Evolutionary conservation across 2,329 filamentous ascomycete species (phyloP).

Genomic region (Diplodia scrobiculata): DNA sequence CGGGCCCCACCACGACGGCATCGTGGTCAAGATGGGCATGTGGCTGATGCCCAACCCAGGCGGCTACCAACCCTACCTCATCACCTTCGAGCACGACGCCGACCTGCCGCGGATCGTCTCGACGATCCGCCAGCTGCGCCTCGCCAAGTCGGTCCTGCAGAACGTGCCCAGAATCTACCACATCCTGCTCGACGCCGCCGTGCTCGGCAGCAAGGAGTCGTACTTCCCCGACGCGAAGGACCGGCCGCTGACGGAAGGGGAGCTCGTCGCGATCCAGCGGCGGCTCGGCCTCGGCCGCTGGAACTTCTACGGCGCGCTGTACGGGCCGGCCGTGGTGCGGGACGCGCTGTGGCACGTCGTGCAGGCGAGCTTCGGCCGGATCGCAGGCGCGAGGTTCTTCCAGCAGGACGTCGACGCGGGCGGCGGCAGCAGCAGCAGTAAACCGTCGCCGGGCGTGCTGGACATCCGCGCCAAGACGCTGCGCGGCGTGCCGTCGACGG

Average conservation of each 20-base stretch:
- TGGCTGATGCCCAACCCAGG: slow-evolving; percentile 57
- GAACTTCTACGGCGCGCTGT: slow-evolving; percentile 52
- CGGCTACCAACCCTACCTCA: slow-evolving; percentile 50
- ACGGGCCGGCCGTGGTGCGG: slow-evolving; percentile 35
- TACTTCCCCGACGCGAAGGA: slow-evolving; percentile 33
- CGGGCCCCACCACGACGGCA: slow-evolving; percentile 44
- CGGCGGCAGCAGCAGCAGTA: slow-evolving; percentile 29
- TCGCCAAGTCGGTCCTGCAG: slow-evolving; percentile 46
- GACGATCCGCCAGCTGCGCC: slow-evolving; percentile 52
- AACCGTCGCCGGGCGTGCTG: slow-evolving; percentile 39
- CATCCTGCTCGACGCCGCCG: slow-evolving; percentile 47
- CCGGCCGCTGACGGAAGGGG: slow-evolving; percentile 45
- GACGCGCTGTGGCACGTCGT: slow-evolving; percentile 41
- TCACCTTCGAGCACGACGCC: slow-evolving; percentile 54
- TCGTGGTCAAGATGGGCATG: slow-evolving; percentile 56
- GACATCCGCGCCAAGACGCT: slow-evolving; percentile 33
- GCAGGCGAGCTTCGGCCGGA: slow-evolving; percentile 42
- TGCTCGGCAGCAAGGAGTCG: slow-evolving; percentile 44
- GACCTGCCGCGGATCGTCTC: slow-evolving; percentile 54
- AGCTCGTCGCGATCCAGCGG: slow-evolving; percentile 48
- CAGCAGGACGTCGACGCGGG: slow-evolving; percentile 33
- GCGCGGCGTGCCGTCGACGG: slow-evolving; percentile 36
- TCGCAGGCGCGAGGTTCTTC: slow-evolving; percentile 41
- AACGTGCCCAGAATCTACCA: slow-evolving; percentile 51
- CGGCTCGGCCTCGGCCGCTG: slow-evolving; percentile 49